Base-by-base conservation (phyloP, 805 yeast species). In the Vanderwaltozyma verrucispora region DNA sequence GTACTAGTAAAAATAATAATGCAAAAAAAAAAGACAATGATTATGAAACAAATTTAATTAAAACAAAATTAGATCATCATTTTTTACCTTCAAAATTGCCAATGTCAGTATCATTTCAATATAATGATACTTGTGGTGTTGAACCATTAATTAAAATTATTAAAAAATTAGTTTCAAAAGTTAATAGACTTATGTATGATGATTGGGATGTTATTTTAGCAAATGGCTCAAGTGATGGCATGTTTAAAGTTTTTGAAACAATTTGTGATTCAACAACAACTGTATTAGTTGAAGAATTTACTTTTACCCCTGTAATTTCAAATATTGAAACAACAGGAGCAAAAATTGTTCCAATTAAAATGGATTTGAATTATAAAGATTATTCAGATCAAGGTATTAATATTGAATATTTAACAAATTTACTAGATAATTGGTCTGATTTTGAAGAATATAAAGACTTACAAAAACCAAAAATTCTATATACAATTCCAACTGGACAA, bases 401-500 rank as follows among this genome's bases (percentile, higher is more conserved):
- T 48, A 57, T 66, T 39, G 74, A 65, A 0, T 66, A 69, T 39
- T 50, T 80, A 46, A 53, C 60, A 5, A 41, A 71, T 14, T 45
- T 75, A 41, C 62, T 80, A 42, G 74, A 67, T 13, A 74, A 75
- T 48, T 80, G 86, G 86, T 56, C 54, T 2, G 49, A 60, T 1
- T 13, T 19, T 8, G 58, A 71, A 24, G 77, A 79, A 4, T 70
- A 64, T 28, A 59, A 63, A 32, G 62, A 59, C 35, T 43, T 50
- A 38, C 72, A 74, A 41, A 72, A 62, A 45, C 85, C 86, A 19
- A 74, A 72, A 49, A 68, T 70, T 1, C 54, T 78, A 26, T 78
- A 78, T 55, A 75, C 82, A 6, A 75, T 78, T 45, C 72, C 82
- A 26, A 75, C 78, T 12, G 84, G 84, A 14, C 85, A 78, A 51